These are phyloP conservation scores for Fagus sylvatica DNA, from an alignment of 306 rosid genomes.

Conservation along the genomic window DNA sequence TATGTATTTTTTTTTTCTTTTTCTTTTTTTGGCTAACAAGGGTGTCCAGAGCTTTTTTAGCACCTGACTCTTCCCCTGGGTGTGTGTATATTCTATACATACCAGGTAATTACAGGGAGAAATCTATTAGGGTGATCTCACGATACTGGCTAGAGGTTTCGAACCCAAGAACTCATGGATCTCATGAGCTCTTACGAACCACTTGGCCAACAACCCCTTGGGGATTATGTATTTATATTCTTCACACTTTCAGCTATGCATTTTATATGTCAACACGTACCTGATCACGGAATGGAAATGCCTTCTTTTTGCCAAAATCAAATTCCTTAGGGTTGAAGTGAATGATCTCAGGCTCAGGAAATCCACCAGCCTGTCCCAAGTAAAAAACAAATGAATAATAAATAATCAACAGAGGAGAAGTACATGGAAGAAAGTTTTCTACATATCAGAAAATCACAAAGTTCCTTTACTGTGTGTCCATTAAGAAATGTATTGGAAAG, in stretches of 20 bases:
- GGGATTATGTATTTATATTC: not conserved
- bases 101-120: no score
- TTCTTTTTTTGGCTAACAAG: no score
- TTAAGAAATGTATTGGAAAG: not conserved
- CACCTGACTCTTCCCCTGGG: no score
- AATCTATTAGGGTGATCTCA: no score
- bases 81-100: no score
- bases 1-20: not conserved
- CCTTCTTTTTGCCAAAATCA: slow-evolving; percentile 91
- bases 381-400: not conserved
- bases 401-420: not conserved
- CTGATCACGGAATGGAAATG: slow-evolving; percentile 98
- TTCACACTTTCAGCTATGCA: not conserved
- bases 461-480: not conserved
- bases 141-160: no score
- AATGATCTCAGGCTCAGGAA: slow-evolving; percentile 91
- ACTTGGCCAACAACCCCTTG: no score
- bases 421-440: not conserved
- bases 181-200: no score
- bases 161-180: no score
- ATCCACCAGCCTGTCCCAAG: slow-evolving; percentile 76
- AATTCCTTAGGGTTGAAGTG: slow-evolving; percentile 91
- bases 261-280: slow-evolving; percentile 30
- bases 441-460: not conserved
- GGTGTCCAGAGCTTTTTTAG: no score